Percentiles rank a stretch among this genome's conserved stretches.
Conservation (phyloP, 208 protist species). For the Crithidia brevicula region DNA sequence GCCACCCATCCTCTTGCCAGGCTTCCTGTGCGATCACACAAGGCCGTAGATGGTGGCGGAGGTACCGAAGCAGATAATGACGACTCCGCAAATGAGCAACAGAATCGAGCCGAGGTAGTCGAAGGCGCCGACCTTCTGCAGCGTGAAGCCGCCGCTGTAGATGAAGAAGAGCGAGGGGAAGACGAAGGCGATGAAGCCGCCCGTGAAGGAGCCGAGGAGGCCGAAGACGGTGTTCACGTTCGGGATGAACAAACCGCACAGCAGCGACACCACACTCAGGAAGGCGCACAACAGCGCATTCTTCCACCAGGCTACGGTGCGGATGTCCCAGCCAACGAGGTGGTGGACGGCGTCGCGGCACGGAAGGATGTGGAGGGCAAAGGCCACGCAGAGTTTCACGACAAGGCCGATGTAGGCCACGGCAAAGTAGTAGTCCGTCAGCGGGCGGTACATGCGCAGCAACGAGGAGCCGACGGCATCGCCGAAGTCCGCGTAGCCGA, state of each 20-base stretch:
- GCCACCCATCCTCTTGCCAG: neutral
- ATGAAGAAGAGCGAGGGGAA: slow-evolving; percentile 82
- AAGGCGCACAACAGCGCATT: slow-evolving; percentile 47
- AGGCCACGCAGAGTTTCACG: slow-evolving; percentile 75
- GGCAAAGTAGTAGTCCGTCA: slow-evolving; percentile 57
- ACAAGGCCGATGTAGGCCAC: slow-evolving; percentile 74
- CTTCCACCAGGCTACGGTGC: slow-evolving; percentile 61
- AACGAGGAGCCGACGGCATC: slow-evolving; percentile 43
- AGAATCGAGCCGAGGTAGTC: slow-evolving; percentile 44
- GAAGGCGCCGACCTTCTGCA: slow-evolving; percentile 38
- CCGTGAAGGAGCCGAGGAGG: slow-evolving; percentile 67
- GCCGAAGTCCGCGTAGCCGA: slow-evolving; percentile 77
- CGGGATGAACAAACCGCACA: slow-evolving; percentile 71
- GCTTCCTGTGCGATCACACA: too few species aligned
- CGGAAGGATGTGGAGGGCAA: slow-evolving; percentile 71
- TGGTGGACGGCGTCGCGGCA: slow-evolving; percentile 69
- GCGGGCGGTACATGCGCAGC: slow-evolving; percentile 64
- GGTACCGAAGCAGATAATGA: slow-evolving; percentile 65
- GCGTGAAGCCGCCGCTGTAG: slow-evolving; percentile 53
- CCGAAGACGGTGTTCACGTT: slow-evolving; percentile 79
- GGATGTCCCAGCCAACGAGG: slow-evolving; percentile 54
- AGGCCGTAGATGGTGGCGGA: slow-evolving; percentile 59
- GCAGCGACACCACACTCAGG: slow-evolving; percentile 47
- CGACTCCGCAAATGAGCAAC: slow-evolving; percentile 53
- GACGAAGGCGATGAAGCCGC: slow-evolving; percentile 70